phyloP scores from a whole-genome alignment of 495 filamentous ascomycete species.

The Terfezia boudieri region DNA sequence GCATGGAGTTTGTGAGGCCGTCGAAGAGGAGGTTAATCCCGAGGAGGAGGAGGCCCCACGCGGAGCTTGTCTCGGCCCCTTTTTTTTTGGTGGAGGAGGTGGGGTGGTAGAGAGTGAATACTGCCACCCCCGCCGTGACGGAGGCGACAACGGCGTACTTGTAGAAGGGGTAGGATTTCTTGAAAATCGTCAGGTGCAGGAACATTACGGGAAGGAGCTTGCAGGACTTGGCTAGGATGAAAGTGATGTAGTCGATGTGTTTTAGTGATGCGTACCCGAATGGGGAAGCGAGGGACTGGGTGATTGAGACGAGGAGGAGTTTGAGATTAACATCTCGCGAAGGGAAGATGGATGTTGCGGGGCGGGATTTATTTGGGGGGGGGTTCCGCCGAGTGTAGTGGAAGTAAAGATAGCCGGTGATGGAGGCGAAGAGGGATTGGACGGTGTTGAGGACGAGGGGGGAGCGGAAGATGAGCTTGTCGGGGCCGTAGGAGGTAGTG shows the following conservation, averaged over 20 bases:
- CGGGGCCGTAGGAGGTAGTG: slow-evolving; percentile 67
- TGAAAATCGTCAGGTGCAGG: slow-evolving; percentile 80
- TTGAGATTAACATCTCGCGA: slow-evolving; percentile 46
- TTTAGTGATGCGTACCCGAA: slow-evolving; percentile 85
- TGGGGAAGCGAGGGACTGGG: slow-evolving; percentile 67
- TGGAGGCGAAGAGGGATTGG: slow-evolving; percentile 72
- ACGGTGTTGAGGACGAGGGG: slow-evolving; percentile 89
- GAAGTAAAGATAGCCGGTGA: slow-evolving; percentile 65
- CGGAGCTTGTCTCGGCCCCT: slow-evolving; percentile 26
- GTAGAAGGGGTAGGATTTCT: slow-evolving; percentile 74
- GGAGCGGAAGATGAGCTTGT: slow-evolving; percentile 61
- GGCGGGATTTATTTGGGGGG: slow-evolving; percentile 20
- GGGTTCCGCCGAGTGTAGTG: slow-evolving; percentile 33
- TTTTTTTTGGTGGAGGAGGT: slow-evolving; percentile 40
- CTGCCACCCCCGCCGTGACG: slow-evolving; percentile 78
- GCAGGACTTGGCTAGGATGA: slow-evolving; percentile 93
- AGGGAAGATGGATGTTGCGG: slow-evolving; percentile 50
- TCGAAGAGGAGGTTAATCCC: slow-evolving; percentile 88
- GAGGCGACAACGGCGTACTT: slow-evolving; percentile 84
- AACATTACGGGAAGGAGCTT: slow-evolving; percentile 96
- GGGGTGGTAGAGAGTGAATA: slow-evolving; percentile 78
- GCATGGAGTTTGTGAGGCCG: slow-evolving; percentile 84
- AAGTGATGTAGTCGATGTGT: slow-evolving; percentile 97
- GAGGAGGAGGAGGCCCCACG: slow-evolving; percentile 65
- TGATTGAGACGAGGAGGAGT: slow-evolving; percentile 68